Evolutionary conservation across 2,329 filamentous ascomycete genomes (phyloP).

Genomic region (Monosporascus ibericus): DNA sequence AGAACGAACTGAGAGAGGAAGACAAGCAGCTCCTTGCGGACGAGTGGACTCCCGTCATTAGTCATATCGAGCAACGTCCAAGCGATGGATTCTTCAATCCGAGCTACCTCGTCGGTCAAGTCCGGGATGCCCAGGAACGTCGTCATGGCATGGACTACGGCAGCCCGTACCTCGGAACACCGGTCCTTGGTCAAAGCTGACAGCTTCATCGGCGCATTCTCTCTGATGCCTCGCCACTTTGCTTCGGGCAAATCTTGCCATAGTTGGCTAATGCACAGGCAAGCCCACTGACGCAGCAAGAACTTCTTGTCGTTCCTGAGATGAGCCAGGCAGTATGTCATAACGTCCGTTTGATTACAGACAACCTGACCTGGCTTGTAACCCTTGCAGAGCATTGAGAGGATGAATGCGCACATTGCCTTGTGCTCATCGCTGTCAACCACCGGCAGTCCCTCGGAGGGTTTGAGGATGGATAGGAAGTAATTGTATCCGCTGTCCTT

Average conservation of each 20-base stretch:
- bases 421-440: constrained; percentile 90
- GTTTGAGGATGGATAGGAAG: constrained; percentile 88
- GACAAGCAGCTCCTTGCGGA: constrained; percentile 85
- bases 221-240: constrained; percentile 92
- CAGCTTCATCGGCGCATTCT: constrained; percentile 75
- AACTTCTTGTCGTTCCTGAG: constrained; percentile 82
- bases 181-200: constrained; percentile 77
- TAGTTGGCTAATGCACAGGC: constrained; percentile 88
- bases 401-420: constrained; percentile 97
- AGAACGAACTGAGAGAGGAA: constrained; percentile 90
- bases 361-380: constrained; percentile 89
- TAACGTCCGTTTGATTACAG: constrained; percentile 84
- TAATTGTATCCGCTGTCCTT: constrained; percentile 98
- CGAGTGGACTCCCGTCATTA: constrained; percentile 88
- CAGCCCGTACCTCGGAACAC: constrained; percentile 86
- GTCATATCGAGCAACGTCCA: constrained; percentile 87
- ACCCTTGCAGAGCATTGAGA: constrained; percentile 93
- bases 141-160: constrained; percentile 89
- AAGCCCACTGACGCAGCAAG: constrained; percentile 89
- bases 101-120: constrained; percentile 81
- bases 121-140: constrained; percentile 93
- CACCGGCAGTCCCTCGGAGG: constrained; percentile 74
- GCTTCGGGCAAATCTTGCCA: constrained; percentile 89
- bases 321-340: constrained; percentile 80
- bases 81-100: constrained; percentile 86